These are phyloP conservation scores for Ceratobasidium sp. DNA, from an alignment of 1,284 basidiomycete genomes.

Conservation along the genomic window DNA sequence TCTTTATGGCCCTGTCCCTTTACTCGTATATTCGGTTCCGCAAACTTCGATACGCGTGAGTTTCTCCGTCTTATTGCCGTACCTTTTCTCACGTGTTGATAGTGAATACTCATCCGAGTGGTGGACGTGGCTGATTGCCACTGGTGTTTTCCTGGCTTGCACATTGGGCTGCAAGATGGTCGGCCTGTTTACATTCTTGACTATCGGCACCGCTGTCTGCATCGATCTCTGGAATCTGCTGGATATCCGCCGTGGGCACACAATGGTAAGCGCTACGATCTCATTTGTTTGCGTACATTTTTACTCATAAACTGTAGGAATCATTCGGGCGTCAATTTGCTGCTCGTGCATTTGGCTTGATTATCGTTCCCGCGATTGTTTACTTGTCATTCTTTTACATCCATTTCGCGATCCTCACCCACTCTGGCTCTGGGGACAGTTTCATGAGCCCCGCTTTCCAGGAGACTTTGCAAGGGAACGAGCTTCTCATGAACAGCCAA, in stretches of 20 bases:
- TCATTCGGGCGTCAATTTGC: conserved; percentile 90
- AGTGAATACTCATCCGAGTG: conserved; percentile 88
- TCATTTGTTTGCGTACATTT: background rate
- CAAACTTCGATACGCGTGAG: conserved; percentile 89
- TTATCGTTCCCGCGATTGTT: conserved; percentile 84
- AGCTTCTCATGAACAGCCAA: conserved; percentile 87
- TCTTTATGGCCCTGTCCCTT: conserved; percentile 94
- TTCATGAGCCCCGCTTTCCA: conserved; percentile 99
- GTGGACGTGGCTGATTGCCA: conserved; percentile 95
- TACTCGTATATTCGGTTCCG: conserved; percentile 97
- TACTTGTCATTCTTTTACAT: conserved; percentile 98
- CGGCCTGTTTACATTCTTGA: conserved; percentile 89
- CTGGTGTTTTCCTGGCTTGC: conserved; percentile 92
- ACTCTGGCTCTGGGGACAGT: conserved; percentile 91
- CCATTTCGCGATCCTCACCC: conserved; percentile 90
- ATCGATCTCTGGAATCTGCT: conserved; percentile 96
- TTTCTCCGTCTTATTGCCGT: conserved; percentile 39
- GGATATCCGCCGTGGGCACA: conserved; percentile 83
- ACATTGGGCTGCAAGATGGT: conserved; percentile 99
- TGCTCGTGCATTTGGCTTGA: conserved; percentile 87
- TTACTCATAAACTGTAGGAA: conserved; percentile 62
- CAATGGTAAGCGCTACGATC: conserved; percentile 68
- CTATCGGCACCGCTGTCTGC: conserved; percentile 89
- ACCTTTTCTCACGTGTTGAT: conserved; percentile 39
- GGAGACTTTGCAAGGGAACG: conserved; percentile 92